Percentiles rank a stretch among this genome's conserved stretches.
Evolutionary conservation across 129 eudicot species (phyloP).

Genomic region (carrot (Daucus carota)): DNA sequence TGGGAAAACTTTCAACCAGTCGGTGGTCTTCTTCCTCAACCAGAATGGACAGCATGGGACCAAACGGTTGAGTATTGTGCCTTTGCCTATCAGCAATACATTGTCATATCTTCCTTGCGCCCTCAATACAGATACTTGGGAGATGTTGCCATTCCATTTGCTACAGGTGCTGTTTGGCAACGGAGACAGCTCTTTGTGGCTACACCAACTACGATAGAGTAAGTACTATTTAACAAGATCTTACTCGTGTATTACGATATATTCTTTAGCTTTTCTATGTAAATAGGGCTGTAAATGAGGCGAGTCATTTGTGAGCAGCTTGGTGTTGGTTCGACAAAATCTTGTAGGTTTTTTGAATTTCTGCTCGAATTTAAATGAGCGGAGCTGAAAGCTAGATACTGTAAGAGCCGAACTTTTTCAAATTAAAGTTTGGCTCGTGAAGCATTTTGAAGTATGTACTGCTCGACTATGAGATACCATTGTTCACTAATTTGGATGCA

Average conservation of each 20-base stretch:
- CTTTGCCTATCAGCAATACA: slow-evolving; percentile 84
- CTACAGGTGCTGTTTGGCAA: slow-evolving; percentile 99
- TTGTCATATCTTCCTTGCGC: slow-evolving; percentile 87
- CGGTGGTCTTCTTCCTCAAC: slow-evolving; percentile 97
- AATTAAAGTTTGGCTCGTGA: not conserved
- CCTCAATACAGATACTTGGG: slow-evolving; percentile 97
- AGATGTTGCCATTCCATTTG: slow-evolving; percentile 94
- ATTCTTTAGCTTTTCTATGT: not conserved
- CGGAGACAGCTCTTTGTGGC: slow-evolving; percentile 95
- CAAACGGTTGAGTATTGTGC: slow-evolving; percentile 99
- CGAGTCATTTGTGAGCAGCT: not conserved
- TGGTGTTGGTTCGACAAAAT: not conserved
- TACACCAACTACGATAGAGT: slow-evolving; percentile 96
- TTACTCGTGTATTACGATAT: not conserved
- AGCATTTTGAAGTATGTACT: not conserved
- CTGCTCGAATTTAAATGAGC: too few relatives aligned
- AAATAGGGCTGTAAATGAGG: not conserved
- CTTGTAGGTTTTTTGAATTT: not conserved
- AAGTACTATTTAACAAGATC: slow-evolving; percentile 10
- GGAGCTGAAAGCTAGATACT: too few relatives aligned
- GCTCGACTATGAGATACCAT: too few relatives aligned
- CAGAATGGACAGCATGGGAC: slow-evolving; percentile 99
- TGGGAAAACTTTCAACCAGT: slow-evolving; percentile 99
- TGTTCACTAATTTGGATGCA: too few relatives aligned
- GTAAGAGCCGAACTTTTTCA: not conserved